Conservation (phyloP, 441 rosid species). For the Oxalis stricta region DNA sequence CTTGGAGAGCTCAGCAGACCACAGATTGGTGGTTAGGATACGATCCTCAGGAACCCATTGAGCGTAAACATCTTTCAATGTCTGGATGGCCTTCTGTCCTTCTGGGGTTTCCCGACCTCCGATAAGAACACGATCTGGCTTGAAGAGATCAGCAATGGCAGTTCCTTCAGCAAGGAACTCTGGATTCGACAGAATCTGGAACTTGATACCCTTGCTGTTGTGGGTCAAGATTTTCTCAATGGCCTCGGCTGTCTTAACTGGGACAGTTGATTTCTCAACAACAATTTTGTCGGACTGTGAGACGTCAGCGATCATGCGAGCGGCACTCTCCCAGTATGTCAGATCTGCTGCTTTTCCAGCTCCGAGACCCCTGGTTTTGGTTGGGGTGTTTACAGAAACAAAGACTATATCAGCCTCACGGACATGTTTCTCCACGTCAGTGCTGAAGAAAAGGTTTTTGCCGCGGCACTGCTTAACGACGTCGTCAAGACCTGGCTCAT, state of each 20-base stretch:
- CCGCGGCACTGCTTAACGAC: conserved; percentile 42
- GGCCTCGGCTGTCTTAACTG: conserved; percentile 58
- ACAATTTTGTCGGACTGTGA: conserved; percentile 47
- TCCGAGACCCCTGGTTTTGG: conserved; percentile 57
- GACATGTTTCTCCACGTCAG: conserved; percentile 45
- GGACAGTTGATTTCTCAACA: conserved; percentile 56
- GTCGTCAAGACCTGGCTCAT: conserved; percentile 49
- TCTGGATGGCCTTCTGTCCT: conserved; percentile 35
- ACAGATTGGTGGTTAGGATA: conserved; percentile 48
- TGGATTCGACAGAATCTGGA: conserved; percentile 49
- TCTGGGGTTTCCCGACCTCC: conserved; percentile 53
- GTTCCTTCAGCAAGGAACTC: conserved; percentile 71
- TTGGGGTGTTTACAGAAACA: conserved; percentile 60
- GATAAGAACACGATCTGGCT: conserved; percentile 47
- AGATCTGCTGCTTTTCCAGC: conserved; percentile 64
- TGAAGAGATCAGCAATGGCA: conserved; percentile 38
- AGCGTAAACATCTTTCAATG: conserved; percentile 44
- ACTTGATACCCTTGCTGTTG: conserved; percentile 48
- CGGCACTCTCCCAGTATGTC: conserved; percentile 71
- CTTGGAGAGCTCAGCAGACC: conserved; percentile 62
- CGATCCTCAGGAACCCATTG: conserved; percentile 49
- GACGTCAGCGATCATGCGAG: conserved; percentile 60
- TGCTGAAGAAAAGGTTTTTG: conserved; percentile 35
- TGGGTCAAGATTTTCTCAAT: conserved; percentile 52
- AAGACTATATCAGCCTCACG: conserved; percentile 40